Evolutionary conservation across 2,329 filamentous ascomycete genomes (phyloP).

Genomic region (Penicillium sp.): DNA sequence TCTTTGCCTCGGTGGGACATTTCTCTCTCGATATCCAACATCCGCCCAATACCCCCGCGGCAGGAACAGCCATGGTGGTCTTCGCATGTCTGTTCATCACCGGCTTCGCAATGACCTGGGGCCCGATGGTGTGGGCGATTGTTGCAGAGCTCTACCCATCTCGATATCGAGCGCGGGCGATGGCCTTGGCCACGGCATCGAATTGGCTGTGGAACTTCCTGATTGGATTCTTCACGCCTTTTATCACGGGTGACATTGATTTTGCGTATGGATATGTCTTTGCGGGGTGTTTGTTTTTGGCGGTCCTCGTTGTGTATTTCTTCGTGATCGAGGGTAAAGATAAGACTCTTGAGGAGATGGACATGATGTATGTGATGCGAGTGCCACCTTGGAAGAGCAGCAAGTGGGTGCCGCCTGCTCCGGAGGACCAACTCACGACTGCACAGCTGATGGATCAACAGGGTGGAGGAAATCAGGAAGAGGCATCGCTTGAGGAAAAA

Average conservation of each 20-base stretch:
- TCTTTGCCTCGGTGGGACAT: slow-evolving; percentile 57
- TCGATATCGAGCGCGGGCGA: slow-evolving; percentile 60
- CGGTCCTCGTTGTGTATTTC: slow-evolving; percentile 61
- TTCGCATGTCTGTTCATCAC: slow-evolving; percentile 66
- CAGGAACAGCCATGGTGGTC: slow-evolving; percentile 63
- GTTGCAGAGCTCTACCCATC: slow-evolving; percentile 41
- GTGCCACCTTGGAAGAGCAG: slow-evolving; percentile 56
- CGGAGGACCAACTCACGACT: slow-evolving; percentile 25
- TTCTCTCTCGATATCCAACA: slow-evolving; percentile 35
- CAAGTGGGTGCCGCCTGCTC: slow-evolving; percentile 36
- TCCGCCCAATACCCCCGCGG: slow-evolving; percentile 41
- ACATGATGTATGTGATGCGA: slow-evolving; percentile 63
- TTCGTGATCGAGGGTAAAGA: slow-evolving; percentile 68
- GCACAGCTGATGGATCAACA: slow-evolving; percentile 23
- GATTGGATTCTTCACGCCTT: slow-evolving; percentile 69
- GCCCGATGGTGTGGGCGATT: slow-evolving; percentile 52
- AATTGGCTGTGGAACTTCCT: slow-evolving; percentile 73
- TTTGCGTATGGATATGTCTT: slow-evolving; percentile 74
- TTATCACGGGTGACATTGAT: slow-evolving; percentile 65
- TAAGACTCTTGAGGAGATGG: slow-evolving; percentile 66
- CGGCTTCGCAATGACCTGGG: slow-evolving; percentile 64
- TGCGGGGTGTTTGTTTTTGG: slow-evolving; percentile 62
- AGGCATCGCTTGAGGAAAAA: slow-evolving; percentile 8
- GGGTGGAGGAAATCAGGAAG: slow-evolving; percentile 19
- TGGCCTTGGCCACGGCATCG: slow-evolving; percentile 67